phyloP scores from a whole-genome alignment of 306 rosid species.

The Clitoria ternatea region DNA sequence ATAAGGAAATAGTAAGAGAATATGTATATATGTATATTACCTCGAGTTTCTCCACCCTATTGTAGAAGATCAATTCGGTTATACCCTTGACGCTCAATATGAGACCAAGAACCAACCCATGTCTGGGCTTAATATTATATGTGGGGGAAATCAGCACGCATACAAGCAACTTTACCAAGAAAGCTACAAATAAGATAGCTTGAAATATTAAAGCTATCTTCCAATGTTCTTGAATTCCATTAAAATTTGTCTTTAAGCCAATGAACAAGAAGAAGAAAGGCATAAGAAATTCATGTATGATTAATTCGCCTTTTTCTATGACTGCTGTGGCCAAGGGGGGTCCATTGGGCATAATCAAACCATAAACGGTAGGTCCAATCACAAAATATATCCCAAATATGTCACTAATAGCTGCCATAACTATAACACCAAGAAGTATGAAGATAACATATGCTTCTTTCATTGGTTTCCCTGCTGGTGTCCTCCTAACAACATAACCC shows the following conservation, averaged over 20 bases:
- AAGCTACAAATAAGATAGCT: neutral
- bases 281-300: conserved; percentile 15
- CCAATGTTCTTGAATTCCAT: neutral
- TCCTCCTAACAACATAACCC: neutral
- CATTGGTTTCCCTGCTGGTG: conserved; percentile 27
- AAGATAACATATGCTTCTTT: neutral
- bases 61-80: conserved; percentile 24
- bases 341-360: conserved; percentile 34
- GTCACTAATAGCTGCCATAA: conserved; percentile 15
- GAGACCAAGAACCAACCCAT: conserved; percentile 43
- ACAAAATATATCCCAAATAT: neutral
- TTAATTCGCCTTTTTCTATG: conserved; percentile 4
- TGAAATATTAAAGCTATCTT: neutral
- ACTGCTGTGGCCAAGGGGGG: conserved; percentile 36
- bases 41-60: neutral
- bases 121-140: conserved; percentile 32
- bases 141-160: conserved; percentile 20
- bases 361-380: conserved; percentile 25
- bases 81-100: conserved; percentile 46
- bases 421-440: neutral
- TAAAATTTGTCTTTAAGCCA: neutral
- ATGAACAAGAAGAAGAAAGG: conserved; percentile 10
- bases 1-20: neutral
- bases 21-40: neutral
- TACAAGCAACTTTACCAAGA: conserved; percentile 20